Base-by-base conservation (phyloP, 2,329 filamentous ascomycete genomes). In the Exophiala viscosa region DNA sequence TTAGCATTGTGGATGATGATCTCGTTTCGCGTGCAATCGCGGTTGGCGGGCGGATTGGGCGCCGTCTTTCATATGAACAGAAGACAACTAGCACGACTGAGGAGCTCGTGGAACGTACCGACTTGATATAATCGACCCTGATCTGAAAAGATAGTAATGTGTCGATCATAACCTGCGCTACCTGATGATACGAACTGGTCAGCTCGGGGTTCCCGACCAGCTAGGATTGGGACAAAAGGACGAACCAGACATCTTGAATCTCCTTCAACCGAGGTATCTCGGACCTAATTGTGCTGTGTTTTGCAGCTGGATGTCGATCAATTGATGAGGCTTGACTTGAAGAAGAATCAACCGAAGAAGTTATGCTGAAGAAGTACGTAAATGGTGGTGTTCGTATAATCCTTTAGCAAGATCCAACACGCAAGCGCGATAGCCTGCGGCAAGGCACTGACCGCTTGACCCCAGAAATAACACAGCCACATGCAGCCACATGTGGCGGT, bases 81-180 rank as follows among this genome's bases (percentile, higher is more conserved):
- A 39, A 15, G 15, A n/a, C 39, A 45, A 15, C 20, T 38, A 23
- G 48, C 34, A n/a, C 31, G 35, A 14, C 43, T 15, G 23, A 20
- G 50, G 47, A 13, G 34, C 33, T 14, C 38, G 45, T 49, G 42
- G 54, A 57, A 82, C 90, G 69, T 82, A 97, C 93, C 93, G 74
- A 99, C 93, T 96, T 99, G 93, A 74, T 97, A 99, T 72, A 99
- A 80, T 72, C 93, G 86, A 69, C 93, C 93, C 77, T 96, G 91
- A 74, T 99, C 93, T 58, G 93, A 96, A 79, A 99, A 99, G 81
- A 99, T 97, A 71, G 93, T 99, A 69, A 99, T 99, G 76, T 99
- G 93, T 80, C 93, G 85, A 76, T 99, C 93, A 77, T 95, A 97
- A 69, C 90, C 91, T 75, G 88, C 86, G 76, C 84, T 87, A 74